Evolutionary conservation across 495 filamentous ascomycete species (phyloP).

Genomic region (Hypoxylon lienhwacheense): DNA sequence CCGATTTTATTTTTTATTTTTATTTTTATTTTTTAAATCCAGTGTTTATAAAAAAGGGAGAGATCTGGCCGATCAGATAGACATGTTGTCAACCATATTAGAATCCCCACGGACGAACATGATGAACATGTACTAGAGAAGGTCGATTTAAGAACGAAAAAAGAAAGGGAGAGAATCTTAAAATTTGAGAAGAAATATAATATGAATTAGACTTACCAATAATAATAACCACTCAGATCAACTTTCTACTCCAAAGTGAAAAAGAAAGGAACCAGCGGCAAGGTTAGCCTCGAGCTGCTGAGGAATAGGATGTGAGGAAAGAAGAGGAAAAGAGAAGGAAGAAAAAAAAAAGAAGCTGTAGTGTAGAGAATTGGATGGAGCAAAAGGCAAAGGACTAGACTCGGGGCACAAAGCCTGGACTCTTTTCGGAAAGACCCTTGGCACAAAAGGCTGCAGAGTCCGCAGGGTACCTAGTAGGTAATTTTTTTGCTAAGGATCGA

Average conservation of each 20-base stretch:
- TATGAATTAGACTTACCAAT: conserved; percentile 23
- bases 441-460: conserved; percentile 20
- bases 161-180: conserved; percentile 4
- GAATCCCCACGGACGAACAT: conserved; percentile 3
- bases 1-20: no score
- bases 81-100: no score
- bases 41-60: no score
- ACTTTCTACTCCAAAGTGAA: conserved; percentile 35
- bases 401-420: conserved; percentile 30
- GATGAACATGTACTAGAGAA: conserved; percentile 14
- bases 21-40: conserved; percentile 3
- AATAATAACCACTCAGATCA: conserved; percentile 29
- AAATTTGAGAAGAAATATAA: conserved; percentile 1
- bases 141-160: conserved; percentile 8
- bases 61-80: no score
- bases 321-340: conserved; percentile 11
- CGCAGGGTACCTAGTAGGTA: conserved; percentile 1
- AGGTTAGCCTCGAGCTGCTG: conserved; percentile 30
- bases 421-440: conserved; percentile 35
- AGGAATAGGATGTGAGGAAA: conserved; percentile 24
- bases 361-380: conserved; percentile 17
- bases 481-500: conserved; percentile 18
- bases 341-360: conserved; percentile 26
- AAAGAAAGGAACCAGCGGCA: conserved; percentile 36
- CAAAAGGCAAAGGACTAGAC: conserved; percentile 3